These are phyloP conservation scores for Chloris gayana DNA, from an alignment of 176 grass and related monocot species.

Conservation along the genomic window DNA sequence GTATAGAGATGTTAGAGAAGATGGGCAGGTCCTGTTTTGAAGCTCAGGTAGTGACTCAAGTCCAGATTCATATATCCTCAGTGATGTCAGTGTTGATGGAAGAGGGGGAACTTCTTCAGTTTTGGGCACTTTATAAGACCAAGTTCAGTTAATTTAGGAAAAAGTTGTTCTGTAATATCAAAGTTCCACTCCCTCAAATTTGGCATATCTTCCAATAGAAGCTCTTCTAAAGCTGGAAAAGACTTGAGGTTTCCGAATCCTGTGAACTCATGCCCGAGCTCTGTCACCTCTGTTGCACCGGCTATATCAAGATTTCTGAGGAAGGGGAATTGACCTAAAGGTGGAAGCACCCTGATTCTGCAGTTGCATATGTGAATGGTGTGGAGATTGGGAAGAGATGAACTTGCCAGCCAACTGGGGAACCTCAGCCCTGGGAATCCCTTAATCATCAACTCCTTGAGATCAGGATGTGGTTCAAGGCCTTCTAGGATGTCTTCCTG, in stretches of 20 bases:
- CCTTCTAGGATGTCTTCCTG: constrained; percentile 59
- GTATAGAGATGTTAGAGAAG: constrained; percentile 60
- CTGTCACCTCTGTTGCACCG: constrained; percentile 52
- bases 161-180: constrained; percentile 39
- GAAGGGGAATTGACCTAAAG: constrained; percentile 69
- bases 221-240: constrained; percentile 63
- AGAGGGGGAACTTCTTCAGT: constrained; percentile 58
- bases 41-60: constrained; percentile 58
- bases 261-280: constrained; percentile 53
- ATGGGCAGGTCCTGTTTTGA: constrained; percentile 37
- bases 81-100: constrained; percentile 52
- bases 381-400: constrained; percentile 59
- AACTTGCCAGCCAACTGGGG: constrained; percentile 51
- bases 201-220: constrained; percentile 72
- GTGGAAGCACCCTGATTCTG: constrained; percentile 48
- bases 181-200: constrained; percentile 60
- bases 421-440: constrained; percentile 41
- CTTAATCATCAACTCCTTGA: constrained; percentile 65
- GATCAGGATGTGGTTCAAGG: constrained; percentile 58
- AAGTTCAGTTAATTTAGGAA: constrained; percentile 64
- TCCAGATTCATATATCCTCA: constrained; percentile 63
- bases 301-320: constrained; percentile 62
- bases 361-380: constrained; percentile 58
- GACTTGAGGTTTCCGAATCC: constrained; percentile 37
- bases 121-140: constrained; percentile 53